Evolutionary conservation across 129 eudicot genomes (phyloP).

Genomic region (Erigeron canadensis): DNA sequence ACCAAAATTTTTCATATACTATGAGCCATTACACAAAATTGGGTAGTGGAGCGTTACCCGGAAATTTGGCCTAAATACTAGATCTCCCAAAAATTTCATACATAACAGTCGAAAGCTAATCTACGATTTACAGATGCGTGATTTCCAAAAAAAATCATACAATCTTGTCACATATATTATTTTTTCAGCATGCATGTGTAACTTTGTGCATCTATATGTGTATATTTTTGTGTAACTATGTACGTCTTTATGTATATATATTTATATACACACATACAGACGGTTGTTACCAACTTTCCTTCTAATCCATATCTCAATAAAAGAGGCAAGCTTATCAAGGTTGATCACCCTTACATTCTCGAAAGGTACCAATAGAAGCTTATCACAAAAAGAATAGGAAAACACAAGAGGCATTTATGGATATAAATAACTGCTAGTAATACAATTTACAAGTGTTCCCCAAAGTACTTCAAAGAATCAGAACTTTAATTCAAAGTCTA

Average conservation of each 20-base stretch:
- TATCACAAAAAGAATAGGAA: neutral
- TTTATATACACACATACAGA: neutral
- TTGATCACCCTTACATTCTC: neutral
- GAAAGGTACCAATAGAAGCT: neutral
- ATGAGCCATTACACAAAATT: conserved; percentile 7
- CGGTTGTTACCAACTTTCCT: neutral
- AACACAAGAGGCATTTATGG: neutral
- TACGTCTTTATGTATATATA: neutral
- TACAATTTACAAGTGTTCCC: neutral
- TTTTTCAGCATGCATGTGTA: neutral
- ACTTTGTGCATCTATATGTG: too few relatives aligned
- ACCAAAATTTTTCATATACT: neutral
- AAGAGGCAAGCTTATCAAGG: conserved; percentile 9
- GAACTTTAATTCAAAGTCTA: neutral
- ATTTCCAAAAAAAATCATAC: neutral
- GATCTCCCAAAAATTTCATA: neutral
- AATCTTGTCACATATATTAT: neutral
- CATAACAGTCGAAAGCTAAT: neutral
- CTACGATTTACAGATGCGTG: neutral
- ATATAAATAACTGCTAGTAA: neutral
- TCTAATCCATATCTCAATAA: conserved; percentile 4
- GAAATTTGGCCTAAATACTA: neutral
- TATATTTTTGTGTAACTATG: neutral
- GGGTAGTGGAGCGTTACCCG: neutral
- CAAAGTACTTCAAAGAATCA: neutral